Percentiles rank a stretch among this genome's conserved stretches.
phyloP scores from a whole-genome alignment of 768 basidiomycete species.

The Boletus reticulatus region DNA sequence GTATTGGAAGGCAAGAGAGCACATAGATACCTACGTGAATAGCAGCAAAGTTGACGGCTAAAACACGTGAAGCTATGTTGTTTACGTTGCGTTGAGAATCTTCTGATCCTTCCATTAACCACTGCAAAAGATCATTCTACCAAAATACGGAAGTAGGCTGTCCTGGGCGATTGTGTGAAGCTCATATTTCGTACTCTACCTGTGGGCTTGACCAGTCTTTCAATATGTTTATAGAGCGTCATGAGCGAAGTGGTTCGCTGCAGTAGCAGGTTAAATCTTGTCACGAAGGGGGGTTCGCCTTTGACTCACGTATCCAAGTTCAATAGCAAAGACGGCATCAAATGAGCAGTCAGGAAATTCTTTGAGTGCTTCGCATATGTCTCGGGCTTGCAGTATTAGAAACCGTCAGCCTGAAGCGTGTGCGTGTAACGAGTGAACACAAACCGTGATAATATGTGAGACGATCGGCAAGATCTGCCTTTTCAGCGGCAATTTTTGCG shows the following conservation, averaged over 20 bases:
- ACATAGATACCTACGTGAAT: constrained; percentile 13
- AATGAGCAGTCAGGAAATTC: constrained; percentile 2
- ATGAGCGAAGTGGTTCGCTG: too few species aligned
- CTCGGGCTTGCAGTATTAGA: background rate
- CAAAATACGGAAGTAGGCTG: background rate
- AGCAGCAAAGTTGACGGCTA: constrained; percentile 24
- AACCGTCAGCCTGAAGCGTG: background rate
- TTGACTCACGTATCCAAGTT: too few species aligned
- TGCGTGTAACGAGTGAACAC: too few species aligned
- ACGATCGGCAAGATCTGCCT: too few species aligned
- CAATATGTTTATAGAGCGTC: too few species aligned
- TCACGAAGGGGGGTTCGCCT: too few species aligned
- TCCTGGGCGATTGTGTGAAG: too few species aligned
- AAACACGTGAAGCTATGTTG: constrained; percentile 20
- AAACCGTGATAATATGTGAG: too few species aligned
- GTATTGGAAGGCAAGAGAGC: background rate
- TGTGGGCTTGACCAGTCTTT: too few species aligned
- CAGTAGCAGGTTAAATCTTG: too few species aligned
- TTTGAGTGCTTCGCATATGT: constrained; percentile 1
- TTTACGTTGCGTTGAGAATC: constrained; percentile 8
- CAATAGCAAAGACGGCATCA: constrained; percentile 8
- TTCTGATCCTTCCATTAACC: constrained; percentile 29
- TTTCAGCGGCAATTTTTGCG: too few species aligned
- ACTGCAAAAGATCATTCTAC: constrained; percentile 34
- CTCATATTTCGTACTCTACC: too few species aligned